Evolutionary conservation across 1,139 yeast genomes (phyloP).

Genomic region (Pneumocystis sp.): DNA sequence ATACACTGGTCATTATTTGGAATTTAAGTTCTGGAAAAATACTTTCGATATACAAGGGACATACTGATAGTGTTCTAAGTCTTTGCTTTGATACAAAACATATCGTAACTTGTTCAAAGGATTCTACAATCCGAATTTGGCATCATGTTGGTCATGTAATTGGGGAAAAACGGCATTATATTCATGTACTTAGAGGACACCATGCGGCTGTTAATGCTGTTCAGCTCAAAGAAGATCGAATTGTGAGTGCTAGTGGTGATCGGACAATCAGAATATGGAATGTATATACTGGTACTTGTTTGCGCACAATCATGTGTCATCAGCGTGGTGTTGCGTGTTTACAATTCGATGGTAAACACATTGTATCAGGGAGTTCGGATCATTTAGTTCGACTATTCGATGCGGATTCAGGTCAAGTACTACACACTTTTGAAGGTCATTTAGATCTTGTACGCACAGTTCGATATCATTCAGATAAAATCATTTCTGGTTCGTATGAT

Average conservation of each 20-base stretch:
- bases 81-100: slow-evolving; percentile 8
- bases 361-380: slow-evolving; percentile 23
- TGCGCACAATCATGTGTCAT: slow-evolving; percentile 36
- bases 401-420: slow-evolving; percentile 50
- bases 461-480: slow-evolving; percentile 9
- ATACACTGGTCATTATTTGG: slow-evolving; percentile 23
- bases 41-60: slow-evolving; percentile 56
- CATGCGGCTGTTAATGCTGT: slow-evolving; percentile 14
- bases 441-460: slow-evolving; percentile 12
- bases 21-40: slow-evolving; percentile 47
- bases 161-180: neutral
- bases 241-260: slow-evolving; percentile 42
- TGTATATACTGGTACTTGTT: slow-evolving; percentile 77
- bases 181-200: slow-evolving; percentile 11
- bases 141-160: neutral
- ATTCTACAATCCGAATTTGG: slow-evolving; percentile 13
- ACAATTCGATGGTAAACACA: slow-evolving; percentile 15
- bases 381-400: slow-evolving; percentile 23
- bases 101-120: slow-evolving; percentile 13
- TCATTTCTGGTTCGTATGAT: slow-evolving; percentile 13
- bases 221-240: slow-evolving; percentile 8
- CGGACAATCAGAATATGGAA: slow-evolving; percentile 96
- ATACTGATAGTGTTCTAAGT: slow-evolving; percentile 19
- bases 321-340: slow-evolving; percentile 14
- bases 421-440: slow-evolving; percentile 59